Conservation (phyloP, 176 grass and related monocot species). For the Triticum timopheevii region DNA sequence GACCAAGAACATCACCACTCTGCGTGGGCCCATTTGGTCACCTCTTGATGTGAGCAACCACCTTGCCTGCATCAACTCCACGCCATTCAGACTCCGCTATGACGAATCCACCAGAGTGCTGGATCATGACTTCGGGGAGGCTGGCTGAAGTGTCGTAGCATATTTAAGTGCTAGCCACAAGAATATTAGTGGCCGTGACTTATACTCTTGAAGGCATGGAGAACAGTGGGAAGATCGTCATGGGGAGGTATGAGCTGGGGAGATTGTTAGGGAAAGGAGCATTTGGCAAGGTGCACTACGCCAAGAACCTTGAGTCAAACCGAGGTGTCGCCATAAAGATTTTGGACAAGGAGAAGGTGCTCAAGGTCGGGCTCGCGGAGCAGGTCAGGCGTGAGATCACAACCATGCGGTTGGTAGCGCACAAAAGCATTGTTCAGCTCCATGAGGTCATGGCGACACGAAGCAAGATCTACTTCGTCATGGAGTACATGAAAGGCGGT, state of each 20-base stretch:
- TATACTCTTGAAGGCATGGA: conserved; percentile 35
- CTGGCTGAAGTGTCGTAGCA: conserved; percentile 49
- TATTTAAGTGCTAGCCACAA: conserved; percentile 23
- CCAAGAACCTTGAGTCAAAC: conserved; percentile 46
- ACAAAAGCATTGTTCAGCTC: conserved; percentile 67
- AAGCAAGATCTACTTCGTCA: conserved; percentile 77
- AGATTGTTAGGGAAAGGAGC: conserved; percentile 71
- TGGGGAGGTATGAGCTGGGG: conserved; percentile 63
- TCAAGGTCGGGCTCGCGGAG: conserved; percentile 51
- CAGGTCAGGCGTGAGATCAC: conserved; percentile 81
- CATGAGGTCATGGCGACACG: conserved; percentile 82
- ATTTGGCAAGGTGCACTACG: conserved; percentile 73
- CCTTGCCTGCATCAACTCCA: conserved; percentile 12
- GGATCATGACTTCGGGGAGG: conserved; percentile 59
- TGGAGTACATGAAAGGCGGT: conserved; percentile 80
- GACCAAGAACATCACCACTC: neutral
- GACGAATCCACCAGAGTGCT: conserved; percentile 47
- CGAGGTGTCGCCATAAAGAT: conserved; percentile 70
- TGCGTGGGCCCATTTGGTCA: conserved; percentile 11
- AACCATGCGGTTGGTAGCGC: conserved; percentile 58
- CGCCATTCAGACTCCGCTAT: conserved; percentile 34
- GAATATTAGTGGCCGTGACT: conserved; percentile 1
- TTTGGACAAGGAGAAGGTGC: conserved; percentile 62
- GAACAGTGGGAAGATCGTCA: conserved; percentile 50
- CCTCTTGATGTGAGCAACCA: conserved; percentile 42